Evolutionary conservation across 148 eudicot genomes (phyloP).

Genomic region (Amaranthus cruentus): DNA sequence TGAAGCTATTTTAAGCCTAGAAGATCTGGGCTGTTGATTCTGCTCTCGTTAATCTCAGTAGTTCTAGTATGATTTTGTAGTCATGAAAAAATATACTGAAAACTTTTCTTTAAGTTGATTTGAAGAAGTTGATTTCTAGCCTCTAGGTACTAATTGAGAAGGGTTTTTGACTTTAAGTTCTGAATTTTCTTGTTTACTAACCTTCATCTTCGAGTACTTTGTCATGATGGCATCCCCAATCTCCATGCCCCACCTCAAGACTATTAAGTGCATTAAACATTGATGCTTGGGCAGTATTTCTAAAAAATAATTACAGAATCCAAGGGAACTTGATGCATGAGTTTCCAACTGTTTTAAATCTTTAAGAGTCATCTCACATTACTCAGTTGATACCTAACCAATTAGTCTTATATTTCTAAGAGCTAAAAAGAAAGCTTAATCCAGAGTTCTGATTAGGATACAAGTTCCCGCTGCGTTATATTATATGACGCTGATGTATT

Average conservation of each 20-base stretch:
- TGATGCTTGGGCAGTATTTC: neutral
- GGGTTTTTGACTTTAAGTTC: neutral
- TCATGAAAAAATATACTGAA: too few species aligned
- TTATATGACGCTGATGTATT: too few species aligned
- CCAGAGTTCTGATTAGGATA: too few species aligned
- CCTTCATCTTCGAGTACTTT: neutral
- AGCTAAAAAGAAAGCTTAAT: too few species aligned
- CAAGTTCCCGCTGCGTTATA: too few species aligned
- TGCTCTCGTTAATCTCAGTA: neutral
- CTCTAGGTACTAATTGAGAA: neutral
- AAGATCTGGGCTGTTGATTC: neutral
- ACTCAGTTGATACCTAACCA: too few species aligned
- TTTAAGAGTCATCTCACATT: too few species aligned
- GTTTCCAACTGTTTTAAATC: neutral
- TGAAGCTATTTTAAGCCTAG: neutral
- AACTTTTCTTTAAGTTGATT: too few species aligned
- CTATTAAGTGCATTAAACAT: neutral
- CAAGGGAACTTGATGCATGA: neutral
- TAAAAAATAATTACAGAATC: neutral
- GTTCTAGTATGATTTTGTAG: neutral
- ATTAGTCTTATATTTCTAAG: too few species aligned
- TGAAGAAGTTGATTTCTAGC: neutral
- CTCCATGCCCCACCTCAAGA: neutral
- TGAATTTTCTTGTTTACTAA: neutral
- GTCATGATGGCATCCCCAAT: neutral